Evolutionary conservation across 148 eudicot genomes (phyloP), one percentile per base, ranked within the genome.

Genomic region (Vaccinium darrowii): DNA sequence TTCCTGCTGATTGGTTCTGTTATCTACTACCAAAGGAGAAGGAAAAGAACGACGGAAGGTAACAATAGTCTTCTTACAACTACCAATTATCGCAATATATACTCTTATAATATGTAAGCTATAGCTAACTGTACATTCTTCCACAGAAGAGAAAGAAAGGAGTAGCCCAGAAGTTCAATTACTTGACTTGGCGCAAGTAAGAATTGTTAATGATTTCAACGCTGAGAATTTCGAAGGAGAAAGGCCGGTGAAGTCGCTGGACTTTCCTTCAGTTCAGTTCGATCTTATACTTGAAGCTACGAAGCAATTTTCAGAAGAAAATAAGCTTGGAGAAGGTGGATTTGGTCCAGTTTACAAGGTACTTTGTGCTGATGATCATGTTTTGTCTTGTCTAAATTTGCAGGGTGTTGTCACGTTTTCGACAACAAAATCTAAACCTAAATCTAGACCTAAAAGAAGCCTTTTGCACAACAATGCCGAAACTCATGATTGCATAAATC

Each of bases 291-390:
- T 25, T 36, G 12, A 11, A 56, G 83, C 87, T 10, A 87, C 85
- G 16, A 58, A n/a, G 0, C 78, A 87, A 33, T 84, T 87, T 80
- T 80, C 86, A 33, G 84, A 73, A 33, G 69, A 56, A 58, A 84
- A 87, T 53, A 87, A 80, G 67, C 86, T 87, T 10, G 83, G 88
- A 58, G 77, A 83, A 84, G 86, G 88, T 75, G 82, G 88, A 78
- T 84, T 87, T 21, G 88, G 86, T 18, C 63, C 78, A 18, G 86
- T 87, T n/a, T 87, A 87, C 81, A 87, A 83, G 83, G 83, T 84
- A 58, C 14, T 23, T 25, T 27, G 0, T 3, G 69, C 8, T 57
- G 21, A 5, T 1, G 8, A 36, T 33, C 36, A 33, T 23, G 2
- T 67, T 49, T 23, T 82, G 18, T 73, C 14, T 18, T 5, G n/a